Evolutionary conservation across 106 monocot species (phyloP), one percentile per base, ranked within the genome.

Genomic region (Acorus calamus): DNA sequence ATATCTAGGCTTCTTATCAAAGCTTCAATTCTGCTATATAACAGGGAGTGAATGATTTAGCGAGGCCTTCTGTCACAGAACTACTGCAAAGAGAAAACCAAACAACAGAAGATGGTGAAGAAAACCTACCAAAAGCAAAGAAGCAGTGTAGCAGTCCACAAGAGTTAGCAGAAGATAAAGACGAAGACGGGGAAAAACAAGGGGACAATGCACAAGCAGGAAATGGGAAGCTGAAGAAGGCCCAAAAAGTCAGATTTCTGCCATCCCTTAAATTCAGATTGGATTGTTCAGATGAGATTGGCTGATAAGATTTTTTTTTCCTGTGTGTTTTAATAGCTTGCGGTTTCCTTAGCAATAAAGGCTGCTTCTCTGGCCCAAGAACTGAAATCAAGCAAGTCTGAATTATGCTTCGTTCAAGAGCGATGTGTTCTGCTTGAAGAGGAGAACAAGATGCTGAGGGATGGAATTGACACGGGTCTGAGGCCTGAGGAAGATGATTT

Each of bases 261-360:
- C 6, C 4, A 9, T 4, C 7, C 8, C 3, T 65, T 6, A 12
- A 48, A 13, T 67, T 47, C 28, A 2, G 7, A 52, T 28, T 6
- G 4, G 7, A 10, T 47, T 61, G 61, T 44, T 46, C 12, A 6
- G 51, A 44, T 5, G 43, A 2, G 9, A 45, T 62, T 52, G 28
- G 28, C 28, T 28, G 28, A 28, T 28, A 28, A 28, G 28, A 28
- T 28, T 28, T 42, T 47, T 47, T 55, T 11, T 56, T 49, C 5
- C 8, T 11, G 28, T 49, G 10, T 55, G 5, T 61, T n/a, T 62
- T 52, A 52, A 52, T 76, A 98, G 96, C 66, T 98, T 66, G 96
- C 96, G 3, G 54, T 88, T 52, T 78, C 76, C 4, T 77, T 92
- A 91, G 80, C 85, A 41, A 74, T 73, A 8, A 91, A 83, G 72